phyloP scores from a whole-genome alignment of 1,139 yeast genomes.

The Suhomyces chickasaworum region DNA sequence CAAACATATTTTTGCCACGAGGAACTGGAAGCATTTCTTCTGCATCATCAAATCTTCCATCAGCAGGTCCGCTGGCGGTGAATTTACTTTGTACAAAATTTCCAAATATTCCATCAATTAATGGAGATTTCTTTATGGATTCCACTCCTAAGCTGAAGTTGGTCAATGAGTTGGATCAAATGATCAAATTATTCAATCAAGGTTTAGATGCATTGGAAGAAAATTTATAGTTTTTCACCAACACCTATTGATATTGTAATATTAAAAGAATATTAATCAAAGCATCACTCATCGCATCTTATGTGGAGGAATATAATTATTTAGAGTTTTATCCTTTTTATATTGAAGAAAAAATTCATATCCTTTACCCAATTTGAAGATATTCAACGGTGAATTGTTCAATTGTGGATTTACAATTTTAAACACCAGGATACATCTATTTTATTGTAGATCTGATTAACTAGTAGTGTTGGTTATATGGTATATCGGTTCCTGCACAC shows the following conservation, averaged over 20 bases:
- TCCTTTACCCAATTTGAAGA: not conserved
- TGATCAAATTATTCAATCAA: constrained; percentile 42
- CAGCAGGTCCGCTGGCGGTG: not conserved
- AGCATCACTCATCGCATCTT: not conserved
- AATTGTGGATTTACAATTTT: too few species aligned
- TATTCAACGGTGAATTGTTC: too few species aligned
- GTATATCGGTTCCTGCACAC: not conserved
- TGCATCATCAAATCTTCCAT: constrained; percentile 2
- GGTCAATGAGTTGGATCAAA: constrained; percentile 40
- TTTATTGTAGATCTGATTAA: too few species aligned
- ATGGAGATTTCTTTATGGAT: constrained; percentile 44
- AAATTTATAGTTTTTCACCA: not conserved
- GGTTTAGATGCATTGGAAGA: constrained; percentile 48
- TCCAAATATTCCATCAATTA: constrained; percentile 42
- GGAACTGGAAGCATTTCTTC: constrained; percentile 9
- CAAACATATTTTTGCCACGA: constrained; percentile 14
- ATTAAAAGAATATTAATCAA: too few species aligned
- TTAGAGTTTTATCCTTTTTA: not conserved
- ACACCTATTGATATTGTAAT: not conserved
- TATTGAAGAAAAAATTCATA: not conserved
- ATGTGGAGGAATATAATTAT: not conserved
- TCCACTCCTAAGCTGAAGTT: constrained; percentile 38
- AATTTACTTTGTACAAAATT: constrained; percentile 21
- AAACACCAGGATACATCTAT: too few species aligned
- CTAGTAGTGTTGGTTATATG: too few species aligned